These are phyloP conservation scores for Scleromitrula shiraiana DNA, from an alignment of 2,329 filamentous ascomycete genomes.

Conservation along the genomic window DNA sequence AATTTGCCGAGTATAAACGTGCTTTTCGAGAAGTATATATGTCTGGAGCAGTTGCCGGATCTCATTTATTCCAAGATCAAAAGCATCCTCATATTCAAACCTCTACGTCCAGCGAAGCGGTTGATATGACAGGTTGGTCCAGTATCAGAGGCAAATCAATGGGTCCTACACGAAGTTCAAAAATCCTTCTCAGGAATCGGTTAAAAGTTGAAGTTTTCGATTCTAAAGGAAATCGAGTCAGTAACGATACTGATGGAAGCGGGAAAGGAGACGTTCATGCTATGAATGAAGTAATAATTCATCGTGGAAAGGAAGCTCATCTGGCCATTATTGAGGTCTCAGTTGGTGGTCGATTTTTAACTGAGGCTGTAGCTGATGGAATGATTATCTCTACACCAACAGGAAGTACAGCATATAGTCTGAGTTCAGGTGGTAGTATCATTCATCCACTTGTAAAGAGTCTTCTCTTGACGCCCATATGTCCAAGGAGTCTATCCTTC, in stretches of 20 bases:
- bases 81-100: conserved; percentile 26
- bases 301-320: conserved; percentile 83
- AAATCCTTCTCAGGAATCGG: conserved; percentile 78
- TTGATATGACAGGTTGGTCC: conserved; percentile 54
- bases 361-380: conserved; percentile 89
- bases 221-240: conserved; percentile 53
- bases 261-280: conserved; percentile 45
- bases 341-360: conserved; percentile 81
- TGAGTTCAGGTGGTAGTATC: conserved; percentile 88
- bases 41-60: conserved; percentile 49
- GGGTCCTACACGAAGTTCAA: conserved; percentile 64
- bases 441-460: conserved; percentile 88
- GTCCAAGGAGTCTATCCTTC: conserved; percentile 85
- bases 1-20: conserved; percentile 84
- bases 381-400: conserved; percentile 93
- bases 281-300: conserved; percentile 92
- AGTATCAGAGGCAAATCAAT: conserved; percentile 72
- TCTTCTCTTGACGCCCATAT: conserved; percentile 87
- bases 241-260: conserved; percentile 28
- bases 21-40: conserved; percentile 92
- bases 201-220: conserved; percentile 81
- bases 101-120: conserved; percentile 16
- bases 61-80: conserved; percentile 24
- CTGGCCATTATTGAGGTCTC: conserved; percentile 87
- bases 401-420: conserved; percentile 87